Conservation (phyloP, 1,284 basidiomycete genomes). For the Agaricales sp. region DNA sequence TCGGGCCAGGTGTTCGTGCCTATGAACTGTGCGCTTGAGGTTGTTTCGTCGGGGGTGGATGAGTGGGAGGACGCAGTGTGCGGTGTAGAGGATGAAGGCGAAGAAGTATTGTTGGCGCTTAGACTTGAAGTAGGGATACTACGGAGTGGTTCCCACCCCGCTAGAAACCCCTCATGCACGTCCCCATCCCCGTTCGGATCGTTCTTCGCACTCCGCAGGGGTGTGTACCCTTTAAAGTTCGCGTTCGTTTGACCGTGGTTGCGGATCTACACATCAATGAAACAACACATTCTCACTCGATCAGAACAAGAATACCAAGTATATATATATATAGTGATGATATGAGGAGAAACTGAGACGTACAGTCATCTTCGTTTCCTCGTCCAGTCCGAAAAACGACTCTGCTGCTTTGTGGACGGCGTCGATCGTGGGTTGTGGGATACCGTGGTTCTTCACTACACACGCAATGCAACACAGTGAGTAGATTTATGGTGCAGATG, state of each 20-base stretch:
- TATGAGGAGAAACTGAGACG: constrained; percentile 10
- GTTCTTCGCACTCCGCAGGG: constrained; percentile 49
- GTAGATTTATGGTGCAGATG: not conserved
- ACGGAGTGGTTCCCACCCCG: constrained; percentile 54
- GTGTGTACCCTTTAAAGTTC: constrained; percentile 69
- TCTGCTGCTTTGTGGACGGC: constrained; percentile 37
- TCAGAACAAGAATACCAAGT: not conserved
- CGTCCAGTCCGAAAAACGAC: constrained; percentile 50
- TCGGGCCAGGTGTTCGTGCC: constrained; percentile 27
- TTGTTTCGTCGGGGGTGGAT: constrained; percentile 52
- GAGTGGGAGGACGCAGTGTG: constrained; percentile 33
- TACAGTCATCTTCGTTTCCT: constrained; percentile 51
- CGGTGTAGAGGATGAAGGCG: not conserved
- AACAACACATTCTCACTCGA: constrained; percentile 75
- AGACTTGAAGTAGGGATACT: too few relatives aligned
- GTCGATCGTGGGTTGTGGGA: constrained; percentile 38
- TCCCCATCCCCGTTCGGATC: constrained; percentile 61
- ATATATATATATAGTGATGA: too few relatives aligned
- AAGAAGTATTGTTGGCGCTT: too few relatives aligned
- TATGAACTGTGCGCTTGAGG: constrained; percentile 27
- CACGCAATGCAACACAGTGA: not conserved
- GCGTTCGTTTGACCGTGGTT: constrained; percentile 32
- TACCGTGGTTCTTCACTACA: constrained; percentile 66
- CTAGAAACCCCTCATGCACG: constrained; percentile 74
- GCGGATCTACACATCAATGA: not conserved